A percentile compares a stretch with the other conserved stretches of the same genome.
These are phyloP conservation scores for Bassia scoparia DNA, from an alignment of 148 eudicot genomes.

Conservation along the genomic window DNA sequence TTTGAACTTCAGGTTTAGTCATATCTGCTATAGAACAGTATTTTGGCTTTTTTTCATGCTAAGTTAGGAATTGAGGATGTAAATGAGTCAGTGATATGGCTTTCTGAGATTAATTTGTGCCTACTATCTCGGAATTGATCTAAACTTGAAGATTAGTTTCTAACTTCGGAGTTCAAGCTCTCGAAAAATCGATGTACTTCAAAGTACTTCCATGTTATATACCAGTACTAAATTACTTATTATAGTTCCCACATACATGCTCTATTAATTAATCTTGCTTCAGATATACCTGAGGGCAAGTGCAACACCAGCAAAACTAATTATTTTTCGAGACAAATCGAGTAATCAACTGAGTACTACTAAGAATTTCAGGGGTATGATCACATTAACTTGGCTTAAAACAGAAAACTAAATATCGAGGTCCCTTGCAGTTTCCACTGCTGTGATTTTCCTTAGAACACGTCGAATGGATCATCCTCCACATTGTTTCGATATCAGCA, in stretches of 20 bases:
- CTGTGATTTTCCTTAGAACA: slow-evolving; percentile 11
- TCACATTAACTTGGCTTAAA: slow-evolving; percentile 27
- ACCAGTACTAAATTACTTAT: too few relatives aligned
- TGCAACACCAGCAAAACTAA: neutral
- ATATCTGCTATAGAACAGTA: neutral
- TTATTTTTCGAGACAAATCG: neutral
- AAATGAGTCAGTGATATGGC: neutral
- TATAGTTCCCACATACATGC: neutral
- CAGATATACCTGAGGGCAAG: neutral
- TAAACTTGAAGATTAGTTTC: neutral
- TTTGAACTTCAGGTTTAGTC: too few relatives aligned
- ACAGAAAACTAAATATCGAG: slow-evolving; percentile 28
- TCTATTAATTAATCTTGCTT: slow-evolving; percentile 3
- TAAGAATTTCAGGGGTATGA: too few relatives aligned
- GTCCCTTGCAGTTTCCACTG: slow-evolving; percentile 16
- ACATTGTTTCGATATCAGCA: slow-evolving; percentile 64
- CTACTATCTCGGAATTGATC: too few relatives aligned
- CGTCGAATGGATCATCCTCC: slow-evolving; percentile 59
- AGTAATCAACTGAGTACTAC: neutral
- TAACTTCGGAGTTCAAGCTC: neutral
- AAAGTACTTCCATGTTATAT: too few relatives aligned
- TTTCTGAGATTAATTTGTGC: neutral
- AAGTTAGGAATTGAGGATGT: neutral
- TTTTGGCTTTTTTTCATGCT: neutral
- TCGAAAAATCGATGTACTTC: too few relatives aligned